These are phyloP conservation scores for Globisporangium perplexum DNA, from an alignment of 352 stramenopile species.

Conservation along the genomic window DNA sequence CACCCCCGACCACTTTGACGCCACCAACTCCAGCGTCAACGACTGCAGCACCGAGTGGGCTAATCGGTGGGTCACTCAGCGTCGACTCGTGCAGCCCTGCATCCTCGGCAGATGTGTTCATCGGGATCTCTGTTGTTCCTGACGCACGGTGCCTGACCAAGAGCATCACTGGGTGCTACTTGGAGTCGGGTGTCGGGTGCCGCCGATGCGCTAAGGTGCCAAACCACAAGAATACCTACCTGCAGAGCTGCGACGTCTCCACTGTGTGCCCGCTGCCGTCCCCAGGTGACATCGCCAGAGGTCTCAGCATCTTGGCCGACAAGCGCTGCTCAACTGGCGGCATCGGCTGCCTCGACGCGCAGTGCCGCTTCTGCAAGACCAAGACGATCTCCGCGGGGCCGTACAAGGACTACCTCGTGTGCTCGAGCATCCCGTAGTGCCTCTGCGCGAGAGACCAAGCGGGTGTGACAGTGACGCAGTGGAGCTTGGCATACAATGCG, in stretches of 20 bases:
- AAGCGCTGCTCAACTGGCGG: constrained; percentile 16
- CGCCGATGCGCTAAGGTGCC: constrained; percentile 20
- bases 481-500: no score
- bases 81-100: background rate
- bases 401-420: background rate
- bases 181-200: constrained; percentile 1
- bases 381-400: background rate
- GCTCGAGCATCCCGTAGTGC: background rate
- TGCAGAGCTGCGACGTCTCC: constrained; percentile 9
- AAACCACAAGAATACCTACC: constrained; percentile 10
- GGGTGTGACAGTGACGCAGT: no score
- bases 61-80: background rate
- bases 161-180: constrained; percentile 17
- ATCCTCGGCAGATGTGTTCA: background rate
- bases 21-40: background rate
- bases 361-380: constrained; percentile 34
- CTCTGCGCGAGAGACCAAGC: background rate
- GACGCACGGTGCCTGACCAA: constrained; percentile 15
- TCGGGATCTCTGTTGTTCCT: constrained; percentile 10
- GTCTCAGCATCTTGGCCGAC: constrained; percentile 25
- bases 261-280: constrained; percentile 1
- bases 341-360: constrained; percentile 25
- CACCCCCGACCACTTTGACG: background rate
- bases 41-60: background rate
- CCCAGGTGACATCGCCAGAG: constrained; percentile 15